Base-by-base conservation (phyloP, 495 filamentous ascomycete genomes). In the Chaetomidium leptoderma region DNA sequence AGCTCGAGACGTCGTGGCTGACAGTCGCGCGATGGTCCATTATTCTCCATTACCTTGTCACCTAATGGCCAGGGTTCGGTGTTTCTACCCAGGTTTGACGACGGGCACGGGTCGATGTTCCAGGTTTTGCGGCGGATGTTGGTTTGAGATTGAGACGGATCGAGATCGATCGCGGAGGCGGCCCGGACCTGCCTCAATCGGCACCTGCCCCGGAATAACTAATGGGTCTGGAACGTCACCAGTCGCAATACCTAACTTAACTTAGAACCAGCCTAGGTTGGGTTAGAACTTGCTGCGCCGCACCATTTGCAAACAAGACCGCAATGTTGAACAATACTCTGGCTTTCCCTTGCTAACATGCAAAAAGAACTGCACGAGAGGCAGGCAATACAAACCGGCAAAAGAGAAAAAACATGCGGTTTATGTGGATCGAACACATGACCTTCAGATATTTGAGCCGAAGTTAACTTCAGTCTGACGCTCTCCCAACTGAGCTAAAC, bases 21-120 rank as follows among this genome's bases (percentile, higher is more conserved):
- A 76, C 75, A 23, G 75, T 68, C 27, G 69, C 68, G 57, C 74
- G 70, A 55, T 78, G 72, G 44, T 77, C 73, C 74, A 76, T 75
- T 26, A 13, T 27, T 4, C 2, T 36, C 13, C 51, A 29, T 40
- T 44, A 21, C 17, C 4, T 9, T 27, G 2, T 6, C 1, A n/a
- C 49, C 6, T 29, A 27, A 51, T 37, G 6, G 47, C 24, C 33
- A 21, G 39, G 30, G 14, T 44, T 4, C 11, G 19, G 36, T 3
- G 6, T 14, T 43, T 14, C 8, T 33, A 35, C n/a, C 35, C 33
- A n/a, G 33, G 33, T 36, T 36, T 7, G 32, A 19, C 17, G 45
- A 3, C 4, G 13, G 45, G 11, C 3, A n/a, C 6, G 27, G 8
- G 45, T 14, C n/a, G 7, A 8, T 16, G n/a, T 26, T 29, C 16